These are phyloP conservation scores for Calvatia gigantea DNA, from an alignment of 768 basidiomycete species.

Conservation along the genomic window DNA sequence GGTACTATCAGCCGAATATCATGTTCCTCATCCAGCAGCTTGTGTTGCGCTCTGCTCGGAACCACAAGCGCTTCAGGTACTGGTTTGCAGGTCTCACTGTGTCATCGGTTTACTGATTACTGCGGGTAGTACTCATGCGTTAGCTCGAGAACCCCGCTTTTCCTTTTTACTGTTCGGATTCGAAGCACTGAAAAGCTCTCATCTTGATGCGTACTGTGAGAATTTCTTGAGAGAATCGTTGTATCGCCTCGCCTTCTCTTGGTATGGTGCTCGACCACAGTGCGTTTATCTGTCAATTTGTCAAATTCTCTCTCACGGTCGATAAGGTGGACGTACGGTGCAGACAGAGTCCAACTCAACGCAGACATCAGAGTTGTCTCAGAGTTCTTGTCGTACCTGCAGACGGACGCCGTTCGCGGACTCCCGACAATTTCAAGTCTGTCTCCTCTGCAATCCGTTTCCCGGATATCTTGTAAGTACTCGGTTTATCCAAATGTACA, in stretches of 20 bases:
- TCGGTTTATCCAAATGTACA: neutral
- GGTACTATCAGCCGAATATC: constrained; percentile 80
- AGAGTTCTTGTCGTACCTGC: constrained; percentile 78
- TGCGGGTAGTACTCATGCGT: constrained; percentile 75
- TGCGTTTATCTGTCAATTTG: constrained; percentile 36
- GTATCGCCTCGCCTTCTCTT: constrained; percentile 79
- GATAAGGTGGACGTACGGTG: constrained; percentile 92
- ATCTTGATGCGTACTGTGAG: constrained; percentile 82
- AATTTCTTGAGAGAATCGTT: constrained; percentile 68
- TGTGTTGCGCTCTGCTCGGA: constrained; percentile 75
- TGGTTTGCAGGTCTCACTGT: constrained; percentile 11
- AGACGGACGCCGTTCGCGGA: constrained; percentile 67
- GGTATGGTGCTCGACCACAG: constrained; percentile 96
- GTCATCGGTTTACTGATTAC: neutral
- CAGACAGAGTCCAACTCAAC: constrained; percentile 85
- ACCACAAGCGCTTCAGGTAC: constrained; percentile 73
- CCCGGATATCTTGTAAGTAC: constrained; percentile 38
- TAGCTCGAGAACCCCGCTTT: constrained; percentile 88
- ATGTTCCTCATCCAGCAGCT: constrained; percentile 84
- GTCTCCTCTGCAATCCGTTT: constrained; percentile 43
- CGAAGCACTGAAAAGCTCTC: constrained; percentile 84
- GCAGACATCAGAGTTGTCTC: constrained; percentile 84
- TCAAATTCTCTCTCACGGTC: constrained; percentile 2
- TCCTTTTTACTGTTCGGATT: constrained; percentile 92
- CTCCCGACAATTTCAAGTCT: constrained; percentile 58